Conservation (phyloP, 2,329 filamentous ascomycete species). For the Pseudocercospora pini-densiflorae region DNA sequence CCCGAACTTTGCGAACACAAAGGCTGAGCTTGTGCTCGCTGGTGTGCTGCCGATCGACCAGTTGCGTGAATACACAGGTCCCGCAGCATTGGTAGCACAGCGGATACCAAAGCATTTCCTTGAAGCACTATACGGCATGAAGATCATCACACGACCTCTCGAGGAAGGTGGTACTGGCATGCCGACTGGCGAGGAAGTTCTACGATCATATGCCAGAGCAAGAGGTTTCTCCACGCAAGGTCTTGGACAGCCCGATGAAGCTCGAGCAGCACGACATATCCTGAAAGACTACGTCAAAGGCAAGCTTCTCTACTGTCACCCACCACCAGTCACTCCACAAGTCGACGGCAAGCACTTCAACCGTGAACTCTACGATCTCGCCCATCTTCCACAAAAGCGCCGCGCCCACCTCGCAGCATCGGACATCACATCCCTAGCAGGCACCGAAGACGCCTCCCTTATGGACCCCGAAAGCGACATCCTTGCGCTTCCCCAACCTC, state of each 20-base stretch:
- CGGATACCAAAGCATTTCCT: constrained; percentile 87
- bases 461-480: constrained; percentile 55
- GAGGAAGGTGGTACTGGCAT: constrained; percentile 93
- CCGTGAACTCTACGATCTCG: constrained; percentile 80
- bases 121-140: constrained; percentile 92
- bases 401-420: constrained; percentile 65
- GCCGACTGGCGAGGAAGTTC: constrained; percentile 82
- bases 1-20: constrained; percentile 95
- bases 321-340: constrained; percentile 70
- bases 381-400: constrained; percentile 81
- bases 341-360: constrained; percentile 82
- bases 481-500: constrained; percentile 44
- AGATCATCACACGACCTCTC: constrained; percentile 75
- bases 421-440: constrained; percentile 40
- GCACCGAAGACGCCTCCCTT: constrained; percentile 45
- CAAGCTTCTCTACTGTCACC: constrained; percentile 89
- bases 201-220: constrained; percentile 84
- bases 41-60: constrained; percentile 97
- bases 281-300: constrained; percentile 98
- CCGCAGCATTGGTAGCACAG: constrained; percentile 78
- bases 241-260: constrained; percentile 85
- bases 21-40: constrained; percentile 94
- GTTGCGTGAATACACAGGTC: constrained; percentile 88
- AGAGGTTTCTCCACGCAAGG: constrained; percentile 90
- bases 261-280: constrained; percentile 83